Conservation (phyloP, 2,329 filamentous ascomycete genomes). For the Colletotrichum sp. region DNA sequence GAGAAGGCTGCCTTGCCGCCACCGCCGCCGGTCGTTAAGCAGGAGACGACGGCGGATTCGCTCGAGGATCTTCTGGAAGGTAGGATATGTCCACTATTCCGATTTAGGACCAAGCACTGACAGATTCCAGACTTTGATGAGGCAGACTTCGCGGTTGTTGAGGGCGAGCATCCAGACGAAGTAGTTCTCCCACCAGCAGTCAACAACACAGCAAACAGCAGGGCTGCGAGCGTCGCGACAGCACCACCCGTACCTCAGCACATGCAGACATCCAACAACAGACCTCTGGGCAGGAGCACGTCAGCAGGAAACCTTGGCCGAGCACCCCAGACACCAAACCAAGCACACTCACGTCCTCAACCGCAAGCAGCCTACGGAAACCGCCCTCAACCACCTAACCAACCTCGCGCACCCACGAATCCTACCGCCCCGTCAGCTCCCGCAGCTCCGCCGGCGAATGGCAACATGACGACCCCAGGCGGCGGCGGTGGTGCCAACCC, state of each 20-base stretch:
- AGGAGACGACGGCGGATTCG: constrained; percentile 44
- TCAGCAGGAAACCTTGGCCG: constrained; percentile 31
- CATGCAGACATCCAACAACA: constrained; percentile 43
- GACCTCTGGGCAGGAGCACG: constrained; percentile 32
- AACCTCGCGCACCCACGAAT: constrained; percentile 21
- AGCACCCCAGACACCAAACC: constrained; percentile 40
- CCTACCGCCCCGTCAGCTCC: constrained; percentile 17
- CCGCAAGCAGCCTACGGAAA: constrained; percentile 25
- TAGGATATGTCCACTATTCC: constrained; percentile 28
- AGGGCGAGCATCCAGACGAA: constrained; percentile 78
- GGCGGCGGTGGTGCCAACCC: constrained; percentile 19
- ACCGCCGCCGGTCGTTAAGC: constrained; percentile 26
- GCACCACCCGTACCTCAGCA: constrained; percentile 22
- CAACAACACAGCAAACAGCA: constrained; percentile 26
- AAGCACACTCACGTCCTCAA: constrained; percentile 29
- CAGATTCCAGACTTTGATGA: constrained; percentile 68
- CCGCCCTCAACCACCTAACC: constrained; percentile 23
- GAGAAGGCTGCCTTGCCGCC: constrained; percentile 15
- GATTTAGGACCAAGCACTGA: background rate
- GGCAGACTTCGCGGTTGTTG: constrained; percentile 73
- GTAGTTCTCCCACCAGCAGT: constrained; percentile 58
- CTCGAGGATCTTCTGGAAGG: constrained; percentile 58
- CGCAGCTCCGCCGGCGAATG: constrained; percentile 4
- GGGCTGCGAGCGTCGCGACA: constrained; percentile 29
- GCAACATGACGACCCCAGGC: constrained; percentile 24